Percentiles rank a stretch among this genome's conserved stretches.
These are phyloP conservation scores for Crithidia bombi DNA, from an alignment of 208 protist species.

Conservation along the genomic window DNA sequence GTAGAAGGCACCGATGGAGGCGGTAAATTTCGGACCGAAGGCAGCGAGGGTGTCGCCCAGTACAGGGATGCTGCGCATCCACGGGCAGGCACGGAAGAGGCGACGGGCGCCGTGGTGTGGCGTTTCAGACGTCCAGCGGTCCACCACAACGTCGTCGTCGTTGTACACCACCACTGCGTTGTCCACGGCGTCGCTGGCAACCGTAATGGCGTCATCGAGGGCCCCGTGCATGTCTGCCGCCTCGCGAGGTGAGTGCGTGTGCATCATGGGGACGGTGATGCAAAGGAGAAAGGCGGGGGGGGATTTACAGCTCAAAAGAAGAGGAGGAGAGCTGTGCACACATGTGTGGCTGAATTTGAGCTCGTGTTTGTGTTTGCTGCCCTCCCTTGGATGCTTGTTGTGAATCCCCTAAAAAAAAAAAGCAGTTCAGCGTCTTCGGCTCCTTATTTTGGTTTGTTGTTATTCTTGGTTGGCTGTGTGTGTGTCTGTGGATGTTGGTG, in stretches of 20 bases:
- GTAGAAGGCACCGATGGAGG: conserved; percentile 33
- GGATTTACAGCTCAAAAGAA: background rate
- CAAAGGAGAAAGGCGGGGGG: background rate
- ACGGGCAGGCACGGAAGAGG: conserved; percentile 34
- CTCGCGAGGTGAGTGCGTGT: background rate
- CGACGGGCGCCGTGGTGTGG: conserved; percentile 11
- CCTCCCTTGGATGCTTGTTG: too few species aligned
- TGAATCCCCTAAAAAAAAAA: too few species aligned
- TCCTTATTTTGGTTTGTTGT: too few species aligned
- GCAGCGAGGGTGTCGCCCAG: conserved; percentile 35
- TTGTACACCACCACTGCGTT: background rate
- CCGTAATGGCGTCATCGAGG: conserved; percentile 10
- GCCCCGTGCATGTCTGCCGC: background rate
- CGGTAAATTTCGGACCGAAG: conserved; percentile 41
- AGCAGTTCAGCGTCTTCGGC: too few species aligned
- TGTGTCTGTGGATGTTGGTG: too few species aligned
- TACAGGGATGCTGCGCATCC: conserved; percentile 33
- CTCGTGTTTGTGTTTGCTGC: too few species aligned
- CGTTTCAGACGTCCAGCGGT: conserved; percentile 18
- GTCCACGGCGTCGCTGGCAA: background rate
- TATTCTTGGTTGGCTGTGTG: too few species aligned
- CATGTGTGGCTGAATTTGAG: too few species aligned
- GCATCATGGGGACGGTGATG: conserved; percentile 4
- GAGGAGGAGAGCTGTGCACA: background rate
- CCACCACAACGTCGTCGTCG: background rate